Evolutionary conservation across 2,329 filamentous ascomycete species (phyloP).

Genomic region (Monilinia laxa): DNA sequence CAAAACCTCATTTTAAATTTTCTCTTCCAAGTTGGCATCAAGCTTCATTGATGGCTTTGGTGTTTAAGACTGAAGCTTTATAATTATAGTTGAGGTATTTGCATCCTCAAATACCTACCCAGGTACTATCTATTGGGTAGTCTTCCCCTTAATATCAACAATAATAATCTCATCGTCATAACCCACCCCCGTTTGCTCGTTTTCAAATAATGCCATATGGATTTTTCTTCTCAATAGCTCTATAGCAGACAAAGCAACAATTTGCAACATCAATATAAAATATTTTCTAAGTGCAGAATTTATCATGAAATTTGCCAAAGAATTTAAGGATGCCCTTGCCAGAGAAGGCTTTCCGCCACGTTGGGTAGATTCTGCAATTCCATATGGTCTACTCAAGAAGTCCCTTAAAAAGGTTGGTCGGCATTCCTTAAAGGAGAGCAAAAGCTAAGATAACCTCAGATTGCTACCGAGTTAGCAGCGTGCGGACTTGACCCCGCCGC

Average conservation of each 20-base stretch:
- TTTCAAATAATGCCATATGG: constrained; percentile 7
- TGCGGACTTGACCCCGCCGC: constrained; percentile 17
- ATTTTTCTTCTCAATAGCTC: not conserved
- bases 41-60: not conserved
- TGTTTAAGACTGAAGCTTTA: not conserved
- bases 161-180: constrained; percentile 2
- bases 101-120: not conserved
- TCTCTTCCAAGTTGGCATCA: not conserved
- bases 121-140: not conserved
- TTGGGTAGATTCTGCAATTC: constrained; percentile 73
- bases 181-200: not conserved
- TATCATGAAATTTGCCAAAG: constrained; percentile 82
- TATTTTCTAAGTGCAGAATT: not conserved
- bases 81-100: not conserved
- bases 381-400: constrained; percentile 84
- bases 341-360: constrained; percentile 73
- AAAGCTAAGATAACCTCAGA: constrained; percentile 17
- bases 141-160: not conserved
- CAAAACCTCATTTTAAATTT: not conserved
- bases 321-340: constrained; percentile 68
- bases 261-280: not conserved
- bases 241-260: constrained; percentile 16
- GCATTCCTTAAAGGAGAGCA: not conserved
- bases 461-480: constrained; percentile 20
- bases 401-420: constrained; percentile 75